Evolutionary conservation across 108 stramenopile species (phyloP).

Genomic region (Craspedostauros australis): DNA sequence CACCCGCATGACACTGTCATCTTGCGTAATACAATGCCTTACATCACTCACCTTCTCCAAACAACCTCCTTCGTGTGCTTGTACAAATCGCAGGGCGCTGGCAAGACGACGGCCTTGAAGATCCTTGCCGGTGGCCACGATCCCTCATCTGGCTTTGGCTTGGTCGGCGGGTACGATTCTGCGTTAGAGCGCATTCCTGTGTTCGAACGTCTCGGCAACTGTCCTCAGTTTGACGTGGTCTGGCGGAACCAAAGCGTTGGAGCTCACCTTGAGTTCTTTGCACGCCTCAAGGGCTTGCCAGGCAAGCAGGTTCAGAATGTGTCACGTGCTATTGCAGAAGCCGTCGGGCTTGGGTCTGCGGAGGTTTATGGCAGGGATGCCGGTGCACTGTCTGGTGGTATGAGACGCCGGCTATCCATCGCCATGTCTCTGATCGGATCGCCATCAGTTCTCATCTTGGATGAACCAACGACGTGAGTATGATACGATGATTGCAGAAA

Average conservation of each 20-base stretch:
- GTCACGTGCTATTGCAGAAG: slow-evolving; percentile 31
- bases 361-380: slow-evolving; percentile 36
- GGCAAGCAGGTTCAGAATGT: slow-evolving; percentile 21
- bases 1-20: too few species aligned
- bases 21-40: too few species aligned
- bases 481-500: too few species aligned
- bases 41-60: too few species aligned
- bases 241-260: slow-evolving; percentile 56
- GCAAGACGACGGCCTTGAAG: slow-evolving; percentile 66
- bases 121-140: slow-evolving; percentile 58
- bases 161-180: slow-evolving; percentile 52
- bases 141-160: slow-evolving; percentile 44
- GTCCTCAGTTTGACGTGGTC: slow-evolving; percentile 70
- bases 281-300: slow-evolving; percentile 54
- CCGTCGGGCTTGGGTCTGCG: slow-evolving; percentile 44
- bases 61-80: too few species aligned
- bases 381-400: slow-evolving; percentile 77
- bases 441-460: slow-evolving; percentile 64
- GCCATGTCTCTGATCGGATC: slow-evolving; percentile 82
- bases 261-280: slow-evolving; percentile 65
- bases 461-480: slow-evolving; percentile 81
- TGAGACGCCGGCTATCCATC: slow-evolving; percentile 87
- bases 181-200: slow-evolving; percentile 30
- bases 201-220: slow-evolving; percentile 59
- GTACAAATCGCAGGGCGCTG: too few species aligned